Percentiles rank a stretch among this genome's conserved stretches.
phyloP scores from a whole-genome alignment of 2,329 filamentous ascomycete genomes.

The Byssothecium circinans region DNA sequence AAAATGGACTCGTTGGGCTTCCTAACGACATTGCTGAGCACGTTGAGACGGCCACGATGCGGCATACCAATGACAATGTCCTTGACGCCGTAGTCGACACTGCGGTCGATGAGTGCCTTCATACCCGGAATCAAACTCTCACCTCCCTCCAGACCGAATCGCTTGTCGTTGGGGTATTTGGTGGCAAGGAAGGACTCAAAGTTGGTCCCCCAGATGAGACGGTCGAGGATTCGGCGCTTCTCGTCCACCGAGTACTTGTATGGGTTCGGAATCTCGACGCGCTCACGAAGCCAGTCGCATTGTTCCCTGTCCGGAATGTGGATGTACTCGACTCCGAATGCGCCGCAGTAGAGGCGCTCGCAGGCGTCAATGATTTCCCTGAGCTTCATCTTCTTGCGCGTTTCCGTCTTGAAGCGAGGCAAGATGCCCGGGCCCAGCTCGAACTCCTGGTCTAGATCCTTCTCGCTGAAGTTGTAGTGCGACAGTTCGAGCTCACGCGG shows the following conservation, averaged over 20 bases:
- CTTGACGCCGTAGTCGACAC: conserved; percentile 97
- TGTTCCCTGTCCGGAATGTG: conserved; percentile 97
- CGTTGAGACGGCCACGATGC: conserved; percentile 96
- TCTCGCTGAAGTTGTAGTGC: conserved; percentile 93
- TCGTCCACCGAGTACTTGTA: conserved; percentile 98
- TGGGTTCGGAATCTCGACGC: conserved; percentile 87
- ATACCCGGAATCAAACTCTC: conserved; percentile 97
- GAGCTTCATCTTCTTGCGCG: conserved; percentile 92
- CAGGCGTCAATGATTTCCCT: conserved; percentile 91
- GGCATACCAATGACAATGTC: conserved; percentile 99
- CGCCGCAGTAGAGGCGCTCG: conserved; percentile 94
- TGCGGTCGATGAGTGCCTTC: conserved; percentile 98
- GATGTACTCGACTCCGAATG: conserved; percentile 98
- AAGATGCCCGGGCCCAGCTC: conserved; percentile 91
- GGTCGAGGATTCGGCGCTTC: conserved; percentile 96
- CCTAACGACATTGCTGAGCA: conserved; percentile 96
- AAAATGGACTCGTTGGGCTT: conserved; percentile 99
- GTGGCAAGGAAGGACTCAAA: conserved; percentile 95
- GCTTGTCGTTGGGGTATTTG: conserved; percentile 99
- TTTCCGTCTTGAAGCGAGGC: conserved; percentile 86
- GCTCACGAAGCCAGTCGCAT: conserved; percentile 97
- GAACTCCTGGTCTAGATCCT: conserved; percentile 91
- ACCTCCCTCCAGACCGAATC: conserved; percentile 96
- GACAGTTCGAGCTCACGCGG: conserved; percentile 92
- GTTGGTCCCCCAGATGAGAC: conserved; percentile 97